phyloP scores from a whole-genome alignment of 768 basidiomycete species.

The Pulveroboletus ravenelii region DNA sequence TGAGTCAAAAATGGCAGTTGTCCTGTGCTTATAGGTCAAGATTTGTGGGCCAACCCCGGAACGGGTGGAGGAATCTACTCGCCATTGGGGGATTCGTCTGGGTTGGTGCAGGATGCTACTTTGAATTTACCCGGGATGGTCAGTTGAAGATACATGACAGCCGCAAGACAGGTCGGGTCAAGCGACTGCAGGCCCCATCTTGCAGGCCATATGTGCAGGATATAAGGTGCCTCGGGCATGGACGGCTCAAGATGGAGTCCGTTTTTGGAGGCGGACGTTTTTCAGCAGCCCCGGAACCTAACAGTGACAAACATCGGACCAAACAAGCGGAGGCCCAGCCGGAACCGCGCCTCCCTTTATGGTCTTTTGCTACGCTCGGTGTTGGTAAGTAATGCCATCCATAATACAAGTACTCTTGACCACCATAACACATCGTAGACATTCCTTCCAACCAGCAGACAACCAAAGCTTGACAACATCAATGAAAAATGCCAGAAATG shows the following conservation, averaged over 20 bases:
- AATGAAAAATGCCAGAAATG: not conserved
- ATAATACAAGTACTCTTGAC: not conserved
- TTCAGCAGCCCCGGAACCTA: slow-evolving; percentile 8
- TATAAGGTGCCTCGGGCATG: slow-evolving; percentile 22
- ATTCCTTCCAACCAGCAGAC: not conserved
- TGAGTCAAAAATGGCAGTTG: slow-evolving; percentile 69
- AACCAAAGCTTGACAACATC: not conserved
- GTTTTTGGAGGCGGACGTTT: slow-evolving; percentile 1
- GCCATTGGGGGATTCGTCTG: slow-evolving; percentile 73
- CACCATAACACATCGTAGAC: not conserved
- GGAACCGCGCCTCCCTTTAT: not conserved
- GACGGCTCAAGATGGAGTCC: not conserved
- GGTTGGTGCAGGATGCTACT: slow-evolving; percentile 58
- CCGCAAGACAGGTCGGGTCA: slow-evolving; percentile 61
- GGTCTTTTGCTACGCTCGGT: not conserved
- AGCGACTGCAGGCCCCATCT: slow-evolving; percentile 62
- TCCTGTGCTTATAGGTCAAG: slow-evolving; percentile 38
- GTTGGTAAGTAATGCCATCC: not conserved
- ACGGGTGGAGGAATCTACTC: slow-evolving; percentile 23
- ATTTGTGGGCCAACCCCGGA: not conserved
- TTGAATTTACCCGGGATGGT: slow-evolving; percentile 64
- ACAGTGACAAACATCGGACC: slow-evolving; percentile 15
- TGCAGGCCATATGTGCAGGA: slow-evolving; percentile 66
- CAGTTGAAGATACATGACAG: slow-evolving; percentile 65
- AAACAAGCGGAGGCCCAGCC: not conserved